Evolutionary conservation across 2,329 filamentous ascomycete species (phyloP).

Genomic region (Arthrobotrys musiformis): DNA sequence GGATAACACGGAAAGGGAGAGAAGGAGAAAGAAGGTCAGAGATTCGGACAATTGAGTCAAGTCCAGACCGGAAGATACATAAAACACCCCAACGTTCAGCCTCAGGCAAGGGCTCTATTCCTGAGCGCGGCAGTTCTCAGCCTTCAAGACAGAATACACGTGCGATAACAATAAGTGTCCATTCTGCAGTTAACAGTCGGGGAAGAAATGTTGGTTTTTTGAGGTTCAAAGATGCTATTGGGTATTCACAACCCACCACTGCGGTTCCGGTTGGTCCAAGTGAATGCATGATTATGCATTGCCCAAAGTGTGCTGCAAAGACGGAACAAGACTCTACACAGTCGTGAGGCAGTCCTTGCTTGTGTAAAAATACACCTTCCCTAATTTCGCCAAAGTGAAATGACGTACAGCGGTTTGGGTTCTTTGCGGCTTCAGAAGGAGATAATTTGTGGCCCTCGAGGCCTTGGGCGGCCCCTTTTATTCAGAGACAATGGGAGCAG

Average conservation of each 20-base stretch:
- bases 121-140: neutral
- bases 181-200: constrained; percentile 9
- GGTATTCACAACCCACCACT: neutral
- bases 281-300: constrained; percentile 24
- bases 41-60: constrained; percentile 5
- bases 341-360: constrained; percentile 26
- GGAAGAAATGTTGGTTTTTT: constrained; percentile 28
- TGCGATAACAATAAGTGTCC: constrained; percentile 18
- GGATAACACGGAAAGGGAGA: constrained; percentile 52
- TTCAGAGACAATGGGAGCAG: neutral
- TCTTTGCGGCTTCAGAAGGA: constrained; percentile 16
- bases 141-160: constrained; percentile 9
- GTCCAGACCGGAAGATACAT: neutral
- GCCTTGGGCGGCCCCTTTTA: constrained; percentile 21
- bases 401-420: constrained; percentile 31
- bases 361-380: constrained; percentile 21
- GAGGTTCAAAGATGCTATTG: constrained; percentile 19
- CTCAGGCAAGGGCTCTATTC: constrained; percentile 23
- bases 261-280: constrained; percentile 30
- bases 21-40: neutral
- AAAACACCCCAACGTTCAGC: constrained; percentile 41
- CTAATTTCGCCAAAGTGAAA: constrained; percentile 43
- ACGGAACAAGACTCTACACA: neutral
- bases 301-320: constrained; percentile 34
- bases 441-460: neutral